Evolutionary conservation across 768 basidiomycete species (phyloP).

Genomic region (Mycena polygramma): DNA sequence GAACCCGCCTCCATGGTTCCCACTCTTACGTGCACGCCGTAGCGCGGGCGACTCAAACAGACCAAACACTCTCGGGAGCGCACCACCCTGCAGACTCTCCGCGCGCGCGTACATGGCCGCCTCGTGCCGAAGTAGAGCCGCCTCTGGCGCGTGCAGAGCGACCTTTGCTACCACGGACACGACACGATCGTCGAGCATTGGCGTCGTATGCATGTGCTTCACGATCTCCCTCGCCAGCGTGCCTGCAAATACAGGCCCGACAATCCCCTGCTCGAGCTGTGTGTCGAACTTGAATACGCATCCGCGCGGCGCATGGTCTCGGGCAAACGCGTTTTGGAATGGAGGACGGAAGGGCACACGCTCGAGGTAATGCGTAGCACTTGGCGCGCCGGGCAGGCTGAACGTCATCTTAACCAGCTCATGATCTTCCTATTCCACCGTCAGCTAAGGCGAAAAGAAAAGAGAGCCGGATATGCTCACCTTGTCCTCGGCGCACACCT

Average conservation of each 20-base stretch:
- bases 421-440: too few species aligned
- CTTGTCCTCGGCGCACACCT: too few species aligned
- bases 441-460: too few species aligned
- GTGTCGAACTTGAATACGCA: not conserved
- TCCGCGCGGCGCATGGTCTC: too few species aligned
- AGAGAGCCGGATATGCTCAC: not conserved
- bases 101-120: conserved; percentile 24
- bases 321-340: too few species aligned
- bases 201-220: too few species aligned
- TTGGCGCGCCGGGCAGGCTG: not conserved
- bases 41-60: conserved; percentile 1
- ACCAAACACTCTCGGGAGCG: conserved; percentile 15
- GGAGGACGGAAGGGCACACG: conserved; percentile 1
- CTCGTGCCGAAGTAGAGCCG: conserved; percentile 14
- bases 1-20: not conserved
- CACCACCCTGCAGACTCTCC: conserved; percentile 8
- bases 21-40: not conserved
- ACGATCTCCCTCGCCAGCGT: not conserved
- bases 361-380: conserved; percentile 18
- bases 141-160: conserved; percentile 19
- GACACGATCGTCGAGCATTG: not conserved
- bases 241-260: conserved; percentile 24
- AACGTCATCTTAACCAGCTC: conserved; percentile 14
- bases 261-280: conserved; percentile 28
- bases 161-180: conserved; percentile 24